phyloP scores from a whole-genome alignment of 225 moss, liverwort and hornwort species.

The Antitrichia curtipendula region DNA sequence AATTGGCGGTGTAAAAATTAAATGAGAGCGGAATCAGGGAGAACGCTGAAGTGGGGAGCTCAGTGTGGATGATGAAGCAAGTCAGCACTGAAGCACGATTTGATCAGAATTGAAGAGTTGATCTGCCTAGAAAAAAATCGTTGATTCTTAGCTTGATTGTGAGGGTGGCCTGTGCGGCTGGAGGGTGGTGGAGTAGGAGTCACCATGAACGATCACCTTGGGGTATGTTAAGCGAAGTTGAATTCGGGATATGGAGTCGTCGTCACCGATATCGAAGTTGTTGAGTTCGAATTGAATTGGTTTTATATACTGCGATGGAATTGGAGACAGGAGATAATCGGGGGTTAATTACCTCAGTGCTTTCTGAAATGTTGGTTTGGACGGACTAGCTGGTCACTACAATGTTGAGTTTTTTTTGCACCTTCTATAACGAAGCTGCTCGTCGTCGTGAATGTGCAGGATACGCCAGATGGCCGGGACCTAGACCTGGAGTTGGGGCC shows the following conservation, averaged over 20 bases:
- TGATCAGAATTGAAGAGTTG: not conserved
- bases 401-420: not conserved
- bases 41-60: not conserved
- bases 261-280: not conserved
- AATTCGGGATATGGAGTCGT: not conserved
- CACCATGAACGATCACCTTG: not conserved
- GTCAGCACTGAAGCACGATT: not conserved
- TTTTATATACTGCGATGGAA: not conserved
- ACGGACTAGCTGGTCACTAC: not conserved
- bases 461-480: not conserved
- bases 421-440: not conserved
- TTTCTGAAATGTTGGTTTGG: not conserved
- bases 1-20: not conserved
- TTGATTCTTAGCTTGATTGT: not conserved
- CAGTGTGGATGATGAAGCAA: not conserved
- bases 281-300: not conserved
- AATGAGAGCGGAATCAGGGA: not conserved
- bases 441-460: not conserved
- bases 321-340: not conserved
- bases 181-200: not conserved
- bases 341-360: not conserved
- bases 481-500: not conserved
- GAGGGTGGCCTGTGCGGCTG: not conserved
- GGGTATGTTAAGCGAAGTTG: not conserved
- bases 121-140: not conserved